These are phyloP conservation scores for Myochromella boudieri DNA, from an alignment of 768 basidiomycete genomes.

Conservation along the genomic window DNA sequence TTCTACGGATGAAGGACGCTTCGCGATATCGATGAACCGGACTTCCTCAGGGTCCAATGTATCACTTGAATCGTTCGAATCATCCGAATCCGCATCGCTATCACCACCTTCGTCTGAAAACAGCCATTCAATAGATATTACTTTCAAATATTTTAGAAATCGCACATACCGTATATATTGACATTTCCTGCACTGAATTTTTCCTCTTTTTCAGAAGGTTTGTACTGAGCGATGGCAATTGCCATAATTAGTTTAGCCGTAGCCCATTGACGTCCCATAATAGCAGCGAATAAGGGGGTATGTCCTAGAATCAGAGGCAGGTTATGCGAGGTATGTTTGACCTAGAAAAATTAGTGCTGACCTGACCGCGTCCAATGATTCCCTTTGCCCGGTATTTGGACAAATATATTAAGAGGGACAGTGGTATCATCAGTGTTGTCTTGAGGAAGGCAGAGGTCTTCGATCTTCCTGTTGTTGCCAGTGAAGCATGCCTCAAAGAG, in stretches of 20 bases:
- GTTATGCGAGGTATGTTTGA: background rate
- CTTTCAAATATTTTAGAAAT: background rate
- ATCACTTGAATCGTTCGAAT: conserved; percentile 37
- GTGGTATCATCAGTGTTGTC: conserved; percentile 22
- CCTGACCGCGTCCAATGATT: too few species aligned
- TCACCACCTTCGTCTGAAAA: background rate
- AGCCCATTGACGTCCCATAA: conserved; percentile 50
- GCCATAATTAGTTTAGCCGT: conserved; percentile 60
- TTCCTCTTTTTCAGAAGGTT: conserved; percentile 33
- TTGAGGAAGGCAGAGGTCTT: conserved; percentile 52
- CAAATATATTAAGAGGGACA: conserved; percentile 48
- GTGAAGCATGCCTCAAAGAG: conserved; percentile 55
- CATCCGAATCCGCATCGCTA: conserved; percentile 39
- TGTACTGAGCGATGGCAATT: conserved; percentile 55
- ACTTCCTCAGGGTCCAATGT: conserved; percentile 37
- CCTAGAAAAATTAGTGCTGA: background rate
- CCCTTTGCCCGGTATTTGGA: conserved; percentile 14
- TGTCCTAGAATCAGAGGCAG: conserved; percentile 30
- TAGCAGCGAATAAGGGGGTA: conserved; percentile 51
- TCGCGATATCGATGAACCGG: conserved; percentile 55
- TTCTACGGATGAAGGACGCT: conserved; percentile 43
- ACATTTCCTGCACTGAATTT: conserved; percentile 34
- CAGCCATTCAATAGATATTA: background rate
- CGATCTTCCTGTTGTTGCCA: conserved; percentile 51
- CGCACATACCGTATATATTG: conserved; percentile 28